These are phyloP conservation scores for Rosa rugosa DNA, from an alignment of 306 rosid species.

Conservation along the genomic window DNA sequence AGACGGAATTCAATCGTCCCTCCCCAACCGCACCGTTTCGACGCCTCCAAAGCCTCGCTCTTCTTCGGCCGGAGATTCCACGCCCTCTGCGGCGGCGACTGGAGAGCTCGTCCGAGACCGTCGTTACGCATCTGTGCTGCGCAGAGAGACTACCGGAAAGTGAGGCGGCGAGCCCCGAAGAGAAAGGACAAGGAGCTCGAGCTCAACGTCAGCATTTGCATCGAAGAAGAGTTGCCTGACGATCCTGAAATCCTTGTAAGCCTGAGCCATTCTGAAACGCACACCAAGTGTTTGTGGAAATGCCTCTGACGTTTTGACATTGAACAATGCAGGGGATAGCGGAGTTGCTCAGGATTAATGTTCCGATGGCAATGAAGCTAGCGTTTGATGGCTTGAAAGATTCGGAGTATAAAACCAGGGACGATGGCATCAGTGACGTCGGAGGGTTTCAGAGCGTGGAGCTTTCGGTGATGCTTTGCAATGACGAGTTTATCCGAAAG, in stretches of 20 bases:
- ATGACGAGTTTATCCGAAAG: slow-evolving; percentile 71
- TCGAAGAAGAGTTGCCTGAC: slow-evolving; percentile 81
- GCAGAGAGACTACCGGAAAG: slow-evolving; percentile 65
- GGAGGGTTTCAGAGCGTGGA: slow-evolving; percentile 75
- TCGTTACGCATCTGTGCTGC: slow-evolving; percentile 26
- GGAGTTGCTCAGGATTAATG: slow-evolving; percentile 83
- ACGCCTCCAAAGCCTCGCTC: slow-evolving; percentile 28
- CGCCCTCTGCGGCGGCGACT: slow-evolving; percentile 30
- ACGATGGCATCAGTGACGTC: slow-evolving; percentile 58
- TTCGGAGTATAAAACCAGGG: slow-evolving; percentile 63
- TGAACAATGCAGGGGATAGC: slow-evolving; percentile 42
- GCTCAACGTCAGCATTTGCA: slow-evolving; percentile 72
- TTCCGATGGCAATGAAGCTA: slow-evolving; percentile 80
- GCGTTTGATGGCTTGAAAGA: slow-evolving; percentile 75
- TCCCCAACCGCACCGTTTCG: slow-evolving; percentile 16
- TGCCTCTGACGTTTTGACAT: neutral
- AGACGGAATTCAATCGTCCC: slow-evolving; percentile 15
- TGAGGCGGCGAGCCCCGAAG: slow-evolving; percentile 47
- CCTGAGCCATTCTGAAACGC: no score
- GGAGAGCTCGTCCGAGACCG: slow-evolving; percentile 11
- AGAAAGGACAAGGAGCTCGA: slow-evolving; percentile 61
- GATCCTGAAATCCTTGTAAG: slow-evolving; percentile 78
- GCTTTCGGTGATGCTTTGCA: slow-evolving; percentile 82
- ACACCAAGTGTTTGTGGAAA: slow-evolving; percentile 10
- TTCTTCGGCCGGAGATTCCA: slow-evolving; percentile 39